Base-by-base conservation (phyloP, 2,329 filamentous ascomycete species). In the Paecilomyces niveus region DNA sequence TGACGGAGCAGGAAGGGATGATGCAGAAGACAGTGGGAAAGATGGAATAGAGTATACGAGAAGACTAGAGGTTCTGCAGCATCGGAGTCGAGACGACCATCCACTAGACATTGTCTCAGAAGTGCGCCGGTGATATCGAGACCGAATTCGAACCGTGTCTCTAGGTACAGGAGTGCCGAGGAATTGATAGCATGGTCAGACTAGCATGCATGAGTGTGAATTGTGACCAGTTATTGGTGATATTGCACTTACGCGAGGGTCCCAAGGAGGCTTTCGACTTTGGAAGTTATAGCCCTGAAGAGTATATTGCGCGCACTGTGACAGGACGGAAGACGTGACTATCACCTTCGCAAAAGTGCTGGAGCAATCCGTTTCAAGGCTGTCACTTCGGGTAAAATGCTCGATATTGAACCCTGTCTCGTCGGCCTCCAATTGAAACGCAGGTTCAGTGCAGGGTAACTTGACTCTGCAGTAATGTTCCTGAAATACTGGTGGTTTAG, bases 21-120 rank as follows among this genome's bases (percentile, higher is more conserved):
- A 58, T 74, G 66, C 2, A 76, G 60, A n/a, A 75, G 58, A 57
- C 70, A 74, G 31, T 74, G 68, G 39, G 67, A 70, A 6, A 72
- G 62, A 49, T 74, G 70, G 49, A 71, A 76, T 1, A 75, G 56
- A 1, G 67, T 65, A 29, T 70, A 67, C 3, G 72, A 66, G 49
- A 71, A 73, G 11, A 71, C 58, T 9, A 70, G 57, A 56, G 69
- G 69, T 4, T 67, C 69, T 5, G 61, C 56, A n/a, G 39, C n/a
- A 45, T 45, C 39, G 15, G 39, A 45, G 39, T 45, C 39, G 24
- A 63, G 53, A 21, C 68, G 63, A 18, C 65, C 63, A 31, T 70
- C 64, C 10, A 52, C 10, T 13, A 8, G 53, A 55, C 3, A 56
- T 13, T 52, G 50, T 52, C 22, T 54, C 31, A 54, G 26, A 32